Evolutionary conservation across 768 basidiomycete species (phyloP), one percentile per base, ranked within the genome.

Genomic region (Boletus vinaceobasis): DNA sequence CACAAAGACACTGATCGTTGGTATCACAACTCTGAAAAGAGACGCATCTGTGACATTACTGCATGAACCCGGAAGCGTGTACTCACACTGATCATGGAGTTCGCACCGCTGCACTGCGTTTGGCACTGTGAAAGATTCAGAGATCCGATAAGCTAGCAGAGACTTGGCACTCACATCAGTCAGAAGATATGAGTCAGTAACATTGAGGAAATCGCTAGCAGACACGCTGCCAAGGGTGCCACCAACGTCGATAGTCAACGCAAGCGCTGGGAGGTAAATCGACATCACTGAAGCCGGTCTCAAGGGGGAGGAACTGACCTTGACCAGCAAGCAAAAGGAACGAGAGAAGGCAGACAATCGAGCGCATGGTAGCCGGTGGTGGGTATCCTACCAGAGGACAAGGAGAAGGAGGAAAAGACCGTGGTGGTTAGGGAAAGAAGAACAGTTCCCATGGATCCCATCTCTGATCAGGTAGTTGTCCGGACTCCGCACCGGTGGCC

Each of bases 1-100:
- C 61, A 74, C 88, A 90, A 26, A 87, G 74, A 65, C 88, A 90
- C 19, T 58, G 55, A 33, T 78, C 68, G 57, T 81, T 58, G 10
- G 56, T 71, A 17, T 66, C 65, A 68, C 87, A 88, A 23, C 62
- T 68, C 63, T 76, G 55, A 38, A 69, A 14, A 42, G 21, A 13
- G 58, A 21, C 15, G 9, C 23, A 17, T 26, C 10, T n/a, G 9
- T 39, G 15, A 38, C 14, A 43, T 21, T 4, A 36, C 23, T 8
- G 23, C 9, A 17, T 5, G 31, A 11, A 9, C 9, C n/a, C 9
- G 9, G 13, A 47, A 19, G n/a, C 2, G 17, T 13, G 35, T 2
- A 53, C 68, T 47, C 52, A 65, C 73, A n/a, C 52, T 54, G 55
- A 71, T 69, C 39, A 60, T 58, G 35, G 15, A 33, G 6, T 50